These are phyloP conservation scores for Teratosphaeriaceae sp. DNA, from an alignment of 2,329 filamentous ascomycete genomes.

Conservation along the genomic window DNA sequence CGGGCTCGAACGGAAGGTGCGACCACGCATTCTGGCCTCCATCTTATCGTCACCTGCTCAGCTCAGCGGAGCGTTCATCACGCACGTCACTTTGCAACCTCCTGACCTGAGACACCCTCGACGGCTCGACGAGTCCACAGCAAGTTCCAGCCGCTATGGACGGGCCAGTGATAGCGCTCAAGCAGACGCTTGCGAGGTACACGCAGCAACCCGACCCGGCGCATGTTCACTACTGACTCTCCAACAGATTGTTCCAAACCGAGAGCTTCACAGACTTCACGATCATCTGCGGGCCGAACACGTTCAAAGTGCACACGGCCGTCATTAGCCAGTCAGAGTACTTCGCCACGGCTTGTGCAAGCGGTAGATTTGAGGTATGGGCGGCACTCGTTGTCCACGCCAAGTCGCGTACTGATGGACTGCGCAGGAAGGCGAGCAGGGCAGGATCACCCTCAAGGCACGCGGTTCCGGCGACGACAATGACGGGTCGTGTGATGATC, in stretches of 20 bases:
- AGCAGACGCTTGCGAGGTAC: background rate
- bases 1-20: too few species aligned
- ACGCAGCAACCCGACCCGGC: background rate
- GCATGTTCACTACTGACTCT: too few species aligned
- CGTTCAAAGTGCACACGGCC: slow-evolving; percentile 36
- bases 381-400: background rate
- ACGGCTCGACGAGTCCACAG: background rate
- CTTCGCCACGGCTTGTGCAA: slow-evolving; percentile 15
- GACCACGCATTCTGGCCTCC: background rate
- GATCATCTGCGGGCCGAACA: slow-evolving; percentile 33
- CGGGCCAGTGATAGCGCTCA: slow-evolving; percentile 2
- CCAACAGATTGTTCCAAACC: slow-evolving; percentile 5
- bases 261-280: slow-evolving; percentile 35
- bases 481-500: slow-evolving; percentile 17
- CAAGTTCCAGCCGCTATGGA: background rate
- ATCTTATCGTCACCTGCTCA: background rate
- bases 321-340: slow-evolving; percentile 37
- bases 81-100: background rate
- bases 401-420: background rate
- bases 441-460: slow-evolving; percentile 14
- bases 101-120: too few species aligned
- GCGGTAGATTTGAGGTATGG: slow-evolving; percentile 9
- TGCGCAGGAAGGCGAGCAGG: slow-evolving; percentile 11
- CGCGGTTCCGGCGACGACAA: slow-evolving; percentile 8
- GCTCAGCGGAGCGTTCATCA: too few species aligned